A percentile compares a stretch with the other conserved stretches of the same genome.
These are phyloP conservation scores for Gypsophila paniculata DNA, from an alignment of 179 eudicot species.

Conservation along the genomic window DNA sequence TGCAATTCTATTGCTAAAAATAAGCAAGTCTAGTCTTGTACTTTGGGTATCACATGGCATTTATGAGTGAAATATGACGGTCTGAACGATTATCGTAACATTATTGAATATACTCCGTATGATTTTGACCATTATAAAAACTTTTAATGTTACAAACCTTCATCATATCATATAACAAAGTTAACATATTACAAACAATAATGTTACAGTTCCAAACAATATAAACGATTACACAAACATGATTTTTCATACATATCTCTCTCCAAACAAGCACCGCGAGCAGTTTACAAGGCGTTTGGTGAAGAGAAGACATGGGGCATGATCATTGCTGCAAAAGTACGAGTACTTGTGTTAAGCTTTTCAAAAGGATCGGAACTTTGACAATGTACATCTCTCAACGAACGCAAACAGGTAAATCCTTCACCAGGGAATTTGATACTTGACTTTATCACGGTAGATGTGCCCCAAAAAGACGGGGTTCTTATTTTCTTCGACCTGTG, in stretches of 20 bases:
- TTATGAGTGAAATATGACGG: not conserved
- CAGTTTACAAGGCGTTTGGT: conserved; percentile 8
- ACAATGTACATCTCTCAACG: conserved; percentile 24
- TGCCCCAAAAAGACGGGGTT: not conserved
- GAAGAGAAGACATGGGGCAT: conserved; percentile 15
- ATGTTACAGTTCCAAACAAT: conserved; percentile 11
- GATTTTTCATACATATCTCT: conserved; percentile 8
- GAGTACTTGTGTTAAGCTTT: conserved; percentile 8
- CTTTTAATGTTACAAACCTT: not conserved
- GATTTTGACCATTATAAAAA: not conserved
- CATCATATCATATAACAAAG: conserved; percentile 6
- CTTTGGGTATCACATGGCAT: too few species aligned
- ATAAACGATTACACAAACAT: conserved; percentile 19
- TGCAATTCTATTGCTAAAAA: too few species aligned
- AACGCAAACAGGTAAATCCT: conserved; percentile 11
- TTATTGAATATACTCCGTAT: too few species aligned
- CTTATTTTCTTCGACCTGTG: conserved; percentile 41
- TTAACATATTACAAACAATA: conserved; percentile 20
- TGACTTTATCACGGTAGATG: conserved; percentile 1
- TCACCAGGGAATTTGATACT: conserved; percentile 11
- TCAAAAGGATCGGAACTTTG: conserved; percentile 17
- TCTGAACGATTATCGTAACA: not conserved
- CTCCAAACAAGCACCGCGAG: not conserved
- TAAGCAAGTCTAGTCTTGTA: too few species aligned
- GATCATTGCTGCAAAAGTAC: conserved; percentile 15